Conservation (phyloP, 2,329 filamentous ascomycete species). For the Trichoderma sp. region DNA sequence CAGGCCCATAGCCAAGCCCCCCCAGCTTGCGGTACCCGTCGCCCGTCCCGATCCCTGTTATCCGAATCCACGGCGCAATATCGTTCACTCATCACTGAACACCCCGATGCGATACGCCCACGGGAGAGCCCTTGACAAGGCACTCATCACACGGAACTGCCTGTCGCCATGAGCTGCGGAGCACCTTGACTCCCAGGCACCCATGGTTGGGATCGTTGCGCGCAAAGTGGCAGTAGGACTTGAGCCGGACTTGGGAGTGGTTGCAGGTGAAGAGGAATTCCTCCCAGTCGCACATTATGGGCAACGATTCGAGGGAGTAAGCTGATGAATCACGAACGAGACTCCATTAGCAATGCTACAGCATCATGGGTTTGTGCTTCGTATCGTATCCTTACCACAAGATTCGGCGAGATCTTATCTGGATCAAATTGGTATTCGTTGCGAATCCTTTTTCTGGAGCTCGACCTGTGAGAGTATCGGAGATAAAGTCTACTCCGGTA, state of each 20-base stretch:
- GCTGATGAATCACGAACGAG: neutral
- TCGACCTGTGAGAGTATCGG: neutral
- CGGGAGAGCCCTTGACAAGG: slow-evolving; percentile 19
- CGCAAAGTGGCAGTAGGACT: slow-evolving; percentile 71
- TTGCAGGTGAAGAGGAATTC: slow-evolving; percentile 65
- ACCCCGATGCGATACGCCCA: neutral
- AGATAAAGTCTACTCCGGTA: neutral
- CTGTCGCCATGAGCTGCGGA: slow-evolving; percentile 60
- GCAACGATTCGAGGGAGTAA: neutral
- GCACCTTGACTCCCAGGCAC: slow-evolving; percentile 65
- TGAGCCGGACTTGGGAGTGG: slow-evolving; percentile 57
- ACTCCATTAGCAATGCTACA: slow-evolving; percentile 1
- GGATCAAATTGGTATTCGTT: neutral
- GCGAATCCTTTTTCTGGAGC: neutral
- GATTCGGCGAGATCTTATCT: neutral
- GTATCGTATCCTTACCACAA: neutral
- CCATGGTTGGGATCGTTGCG: slow-evolving; percentile 69
- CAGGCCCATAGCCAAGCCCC: neutral
- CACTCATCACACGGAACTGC: slow-evolving; percentile 52
- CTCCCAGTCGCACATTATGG: slow-evolving; percentile 67
- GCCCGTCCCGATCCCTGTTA: neutral
- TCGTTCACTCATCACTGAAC: neutral
- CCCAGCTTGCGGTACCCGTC: neutral
- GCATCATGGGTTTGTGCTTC: neutral
- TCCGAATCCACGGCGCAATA: neutral